Percentiles rank a stretch among this genome's conserved stretches.
Evolutionary conservation across 139 green algal species (phyloP).

Genomic region (Chlamydomonas sphaeroides): DNA sequence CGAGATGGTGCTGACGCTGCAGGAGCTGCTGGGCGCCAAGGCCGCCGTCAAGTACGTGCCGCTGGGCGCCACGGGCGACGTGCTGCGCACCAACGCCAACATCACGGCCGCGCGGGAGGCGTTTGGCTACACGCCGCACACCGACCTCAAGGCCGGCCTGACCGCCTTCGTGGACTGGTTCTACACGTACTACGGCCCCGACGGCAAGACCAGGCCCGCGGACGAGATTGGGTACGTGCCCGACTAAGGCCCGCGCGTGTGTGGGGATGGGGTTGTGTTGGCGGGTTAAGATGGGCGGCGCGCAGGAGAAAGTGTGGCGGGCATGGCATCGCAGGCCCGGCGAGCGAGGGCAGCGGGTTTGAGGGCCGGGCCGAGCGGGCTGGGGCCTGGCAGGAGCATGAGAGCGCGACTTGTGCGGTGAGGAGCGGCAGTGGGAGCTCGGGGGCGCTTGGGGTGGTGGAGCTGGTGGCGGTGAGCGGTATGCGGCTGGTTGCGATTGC

Average conservation of each 20-base stretch:
- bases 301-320: no score
- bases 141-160: constrained; percentile 63
- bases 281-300: no score
- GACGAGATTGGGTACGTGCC: constrained; percentile 49
- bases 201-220: constrained; percentile 21
- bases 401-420: no score
- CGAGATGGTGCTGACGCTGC: constrained; percentile 73
- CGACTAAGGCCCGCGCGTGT: constrained; percentile 6
- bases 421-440: no score
- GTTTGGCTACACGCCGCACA: constrained; percentile 56
- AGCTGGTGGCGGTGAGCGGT: no score
- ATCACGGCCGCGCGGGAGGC: constrained; percentile 58
- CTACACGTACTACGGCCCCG: constrained; percentile 62
- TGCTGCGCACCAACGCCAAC: constrained; percentile 82
- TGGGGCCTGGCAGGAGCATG: no score
- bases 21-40: constrained; percentile 64
- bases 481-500: no score
- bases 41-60: constrained; percentile 66
- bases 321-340: no score
- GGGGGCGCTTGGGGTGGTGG: no score
- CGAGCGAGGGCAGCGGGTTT: no score
- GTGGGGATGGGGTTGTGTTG: no score
- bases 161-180: constrained; percentile 79
- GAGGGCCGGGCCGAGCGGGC: no score
- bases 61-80: constrained; percentile 76